Percentiles rank a stretch among this genome's conserved stretches.
These are phyloP conservation scores for Candida xiaguanensis DNA, from an alignment of 805 yeast genomes.

Conservation along the genomic window DNA sequence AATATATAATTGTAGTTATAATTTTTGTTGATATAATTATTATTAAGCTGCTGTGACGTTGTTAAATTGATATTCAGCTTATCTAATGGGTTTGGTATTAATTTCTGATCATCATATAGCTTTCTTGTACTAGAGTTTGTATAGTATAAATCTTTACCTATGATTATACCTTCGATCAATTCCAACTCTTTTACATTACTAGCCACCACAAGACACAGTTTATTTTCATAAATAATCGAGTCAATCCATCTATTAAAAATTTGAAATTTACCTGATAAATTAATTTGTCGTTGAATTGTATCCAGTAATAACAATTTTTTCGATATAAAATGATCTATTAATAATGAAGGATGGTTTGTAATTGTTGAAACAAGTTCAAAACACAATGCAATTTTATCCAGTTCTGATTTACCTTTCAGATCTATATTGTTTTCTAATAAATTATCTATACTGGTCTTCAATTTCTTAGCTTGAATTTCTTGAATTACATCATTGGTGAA, in stretches of 20 bases:
- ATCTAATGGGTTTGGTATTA: conserved; percentile 13
- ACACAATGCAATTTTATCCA: conserved; percentile 39
- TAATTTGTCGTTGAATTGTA: conserved; percentile 50
- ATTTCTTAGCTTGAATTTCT: conserved; percentile 19
- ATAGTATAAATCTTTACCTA: conserved; percentile 68
- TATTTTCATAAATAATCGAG: conserved; percentile 21
- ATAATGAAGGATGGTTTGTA: conserved; percentile 62
- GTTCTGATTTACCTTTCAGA: conserved; percentile 4
- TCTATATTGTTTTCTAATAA: conserved; percentile 22
- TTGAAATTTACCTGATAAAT: conserved; percentile 58
- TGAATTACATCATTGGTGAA: conserved; percentile 22
- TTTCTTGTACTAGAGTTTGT: conserved; percentile 66
- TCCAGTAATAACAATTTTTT: conserved; percentile 64
- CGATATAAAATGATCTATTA: conserved; percentile 78
- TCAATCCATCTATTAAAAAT: conserved; percentile 50
- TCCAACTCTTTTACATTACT: conserved; percentile 68
- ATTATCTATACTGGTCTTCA: conserved; percentile 35
- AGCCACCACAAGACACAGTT: conserved; percentile 46
- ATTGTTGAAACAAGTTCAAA: conserved; percentile 47
- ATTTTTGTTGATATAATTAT: conserved; percentile 21
- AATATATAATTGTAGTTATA: conserved; percentile 27
- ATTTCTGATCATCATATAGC: conserved; percentile 38
- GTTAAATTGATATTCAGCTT: conserved; percentile 23
- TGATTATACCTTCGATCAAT: conserved; percentile 68
- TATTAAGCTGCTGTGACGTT: conserved; percentile 32